Evolutionary conservation across 176 grass and related monocot genomes (phyloP).

Genomic region (Oryza longistaminata): DNA sequence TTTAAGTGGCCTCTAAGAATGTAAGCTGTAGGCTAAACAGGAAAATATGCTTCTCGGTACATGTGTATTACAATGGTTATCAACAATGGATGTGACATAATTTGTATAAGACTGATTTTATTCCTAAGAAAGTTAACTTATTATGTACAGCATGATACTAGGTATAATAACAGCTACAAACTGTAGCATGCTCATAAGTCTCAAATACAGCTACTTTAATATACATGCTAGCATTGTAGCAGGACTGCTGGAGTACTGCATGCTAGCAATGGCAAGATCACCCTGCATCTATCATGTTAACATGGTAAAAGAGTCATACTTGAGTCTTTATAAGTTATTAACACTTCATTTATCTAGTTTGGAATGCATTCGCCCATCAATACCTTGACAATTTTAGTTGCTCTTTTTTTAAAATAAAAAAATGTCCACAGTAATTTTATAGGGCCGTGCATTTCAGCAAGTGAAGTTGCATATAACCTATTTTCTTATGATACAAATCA

Average conservation of each 20-base stretch:
- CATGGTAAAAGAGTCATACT: background rate
- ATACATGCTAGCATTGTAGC: background rate
- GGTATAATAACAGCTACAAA: background rate
- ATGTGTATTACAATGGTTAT: background rate
- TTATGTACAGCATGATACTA: background rate
- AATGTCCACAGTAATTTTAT: background rate
- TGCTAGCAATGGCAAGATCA: background rate
- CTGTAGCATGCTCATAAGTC: background rate
- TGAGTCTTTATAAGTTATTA: background rate
- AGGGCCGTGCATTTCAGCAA: background rate
- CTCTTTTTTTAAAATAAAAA: background rate
- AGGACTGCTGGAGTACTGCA: background rate
- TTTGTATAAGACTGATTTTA: background rate
- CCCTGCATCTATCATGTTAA: background rate
- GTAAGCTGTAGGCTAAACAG: background rate
- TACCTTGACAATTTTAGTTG: background rate
- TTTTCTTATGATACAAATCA: background rate
- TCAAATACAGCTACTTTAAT: background rate
- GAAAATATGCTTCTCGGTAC: background rate
- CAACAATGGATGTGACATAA: background rate
- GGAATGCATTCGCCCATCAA: background rate
- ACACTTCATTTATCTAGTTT: background rate
- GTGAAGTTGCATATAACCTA: background rate
- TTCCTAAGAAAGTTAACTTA: background rate
- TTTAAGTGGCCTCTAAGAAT: background rate